Base-by-base conservation (phyloP, 2,329 filamentous ascomycete species). In the Phialocephala subalpina region DNA sequence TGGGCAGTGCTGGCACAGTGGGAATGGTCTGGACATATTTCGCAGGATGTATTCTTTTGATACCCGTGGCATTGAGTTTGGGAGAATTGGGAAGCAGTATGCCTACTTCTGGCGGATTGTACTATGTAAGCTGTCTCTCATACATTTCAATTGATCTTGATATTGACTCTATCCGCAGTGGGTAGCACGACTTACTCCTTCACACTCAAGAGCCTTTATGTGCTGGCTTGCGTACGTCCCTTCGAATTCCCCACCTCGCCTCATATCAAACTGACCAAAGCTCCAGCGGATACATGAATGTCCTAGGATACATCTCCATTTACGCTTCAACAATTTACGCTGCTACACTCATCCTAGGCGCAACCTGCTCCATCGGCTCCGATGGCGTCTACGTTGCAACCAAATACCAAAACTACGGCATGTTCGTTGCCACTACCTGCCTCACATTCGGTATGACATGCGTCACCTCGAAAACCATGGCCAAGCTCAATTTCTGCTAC, bases 311-410 rank as follows among this genome's bases (percentile, higher is more conserved):
- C 35, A 73, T 77, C 1, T 76, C 74, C 1, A 77, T 77, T 40
- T 77, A 76, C 36, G 72, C 75, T 7, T 77, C 75, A 0, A 77
- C 75, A 1, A 77, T 77, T 33, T 77, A 77, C 49, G 75, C 72
- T 1, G 75, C 74, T 20, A 77, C 74, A 0, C 69, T 77, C 4
- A 74, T 77, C 11, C 67, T 77, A 8, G 73, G 72, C 16, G 75
- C 74, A 1, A 67, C 68, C 9, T 69, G 68, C 56, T 71, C 70
- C 1, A 77, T 77, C 22, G 70, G 69, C 1, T 69, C 73, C 14
- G 68, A 74, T 40, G 63, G 65, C 4, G 63, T 36, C 1, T 77
- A 68, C 56, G 62, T 71, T 9, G 69, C 74, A 18, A 74, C 70
- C 3, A 74, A 76, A 61, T 74, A 75, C 53, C 71, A 73, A 18